Conservation (phyloP, 1,284 basidiomycete genomes). For the Pseudozyma tsukubaensis region DNA sequence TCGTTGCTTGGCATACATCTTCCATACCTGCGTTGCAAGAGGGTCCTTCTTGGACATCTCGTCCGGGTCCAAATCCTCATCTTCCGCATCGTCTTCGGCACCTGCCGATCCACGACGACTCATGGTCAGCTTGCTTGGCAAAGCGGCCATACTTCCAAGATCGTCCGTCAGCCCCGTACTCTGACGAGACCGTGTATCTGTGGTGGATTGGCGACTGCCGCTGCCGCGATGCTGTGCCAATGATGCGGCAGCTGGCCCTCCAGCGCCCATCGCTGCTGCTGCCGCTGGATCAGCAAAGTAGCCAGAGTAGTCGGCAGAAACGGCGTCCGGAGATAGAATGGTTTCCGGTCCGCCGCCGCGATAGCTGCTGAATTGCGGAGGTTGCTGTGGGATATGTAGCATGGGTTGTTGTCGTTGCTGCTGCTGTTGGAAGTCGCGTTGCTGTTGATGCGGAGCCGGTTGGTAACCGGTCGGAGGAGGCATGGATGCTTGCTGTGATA, state of each 20-base stretch:
- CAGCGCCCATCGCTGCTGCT: too few species aligned
- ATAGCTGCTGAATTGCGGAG: constrained; percentile 38
- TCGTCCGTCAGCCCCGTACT: constrained; percentile 34
- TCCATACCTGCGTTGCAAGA: constrained; percentile 94
- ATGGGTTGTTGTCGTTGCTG: constrained; percentile 21
- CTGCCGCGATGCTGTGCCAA: constrained; percentile 11
- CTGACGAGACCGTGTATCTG: constrained; percentile 28
- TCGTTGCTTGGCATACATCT: constrained; percentile 91
- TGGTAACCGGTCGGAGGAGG: constrained; percentile 16
- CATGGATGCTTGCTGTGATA: constrained; percentile 25
- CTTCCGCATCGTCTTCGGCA: constrained; percentile 41
- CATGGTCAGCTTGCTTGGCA: constrained; percentile 39
- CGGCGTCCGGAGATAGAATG: constrained; percentile 31
- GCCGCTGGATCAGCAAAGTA: constrained; percentile 17
- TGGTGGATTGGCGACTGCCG: constrained; percentile 17
- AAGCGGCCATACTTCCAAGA: constrained; percentile 4
- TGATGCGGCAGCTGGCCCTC: neutral
- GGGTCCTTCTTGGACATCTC: constrained; percentile 78
- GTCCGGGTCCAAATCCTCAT: constrained; percentile 56
- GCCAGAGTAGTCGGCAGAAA: constrained; percentile 31
- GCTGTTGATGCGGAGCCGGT: constrained; percentile 10
- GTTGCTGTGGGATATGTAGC: constrained; percentile 28
- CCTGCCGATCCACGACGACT: constrained; percentile 57
- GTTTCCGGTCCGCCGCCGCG: constrained; percentile 27
- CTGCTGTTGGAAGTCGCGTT: constrained; percentile 9